Conservation (phyloP, 441 rosid species). For the Sinapis alba region DNA sequence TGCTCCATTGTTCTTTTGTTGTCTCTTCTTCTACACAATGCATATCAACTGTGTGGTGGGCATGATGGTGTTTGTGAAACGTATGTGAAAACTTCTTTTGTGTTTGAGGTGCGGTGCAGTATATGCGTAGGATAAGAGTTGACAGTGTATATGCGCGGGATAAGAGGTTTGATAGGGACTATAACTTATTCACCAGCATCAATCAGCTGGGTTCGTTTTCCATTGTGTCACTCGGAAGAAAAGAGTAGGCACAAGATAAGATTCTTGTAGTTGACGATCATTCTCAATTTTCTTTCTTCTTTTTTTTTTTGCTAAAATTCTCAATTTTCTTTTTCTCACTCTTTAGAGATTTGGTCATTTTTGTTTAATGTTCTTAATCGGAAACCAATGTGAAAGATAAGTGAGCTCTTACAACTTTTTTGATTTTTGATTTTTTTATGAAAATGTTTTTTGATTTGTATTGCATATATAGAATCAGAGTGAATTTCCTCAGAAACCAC, state of each 20-base stretch:
- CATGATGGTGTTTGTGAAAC: constrained; percentile 34
- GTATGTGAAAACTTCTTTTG: constrained; percentile 17
- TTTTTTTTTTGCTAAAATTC: no score
- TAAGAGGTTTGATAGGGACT: constrained; percentile 20
- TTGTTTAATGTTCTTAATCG: no score
- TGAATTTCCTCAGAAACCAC: no score
- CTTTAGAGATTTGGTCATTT: not conserved
- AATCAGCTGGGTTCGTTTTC: constrained; percentile 28
- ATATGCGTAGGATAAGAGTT: constrained; percentile 7
- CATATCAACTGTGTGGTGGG: constrained; percentile 56
- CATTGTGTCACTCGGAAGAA: constrained; percentile 20
- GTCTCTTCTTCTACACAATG: constrained; percentile 53
- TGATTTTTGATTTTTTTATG: no score
- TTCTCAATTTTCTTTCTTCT: constrained; percentile 5
- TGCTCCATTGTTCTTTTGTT: constrained; percentile 61
- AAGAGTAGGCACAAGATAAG: constrained; percentile 31
- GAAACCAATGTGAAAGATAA: not conserved
- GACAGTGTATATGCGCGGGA: constrained; percentile 1
- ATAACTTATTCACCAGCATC: constrained; percentile 30
- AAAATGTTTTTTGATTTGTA: no score
- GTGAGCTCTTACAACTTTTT: not conserved
- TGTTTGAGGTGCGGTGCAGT: constrained; percentile 22
- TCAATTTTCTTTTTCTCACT: not conserved
- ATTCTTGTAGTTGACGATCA: constrained; percentile 41
- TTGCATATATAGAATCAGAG: not conserved